phyloP scores from a whole-genome alignment of 1,284 basidiomycete genomes.

The Trichosporon coremiiforme region DNA sequence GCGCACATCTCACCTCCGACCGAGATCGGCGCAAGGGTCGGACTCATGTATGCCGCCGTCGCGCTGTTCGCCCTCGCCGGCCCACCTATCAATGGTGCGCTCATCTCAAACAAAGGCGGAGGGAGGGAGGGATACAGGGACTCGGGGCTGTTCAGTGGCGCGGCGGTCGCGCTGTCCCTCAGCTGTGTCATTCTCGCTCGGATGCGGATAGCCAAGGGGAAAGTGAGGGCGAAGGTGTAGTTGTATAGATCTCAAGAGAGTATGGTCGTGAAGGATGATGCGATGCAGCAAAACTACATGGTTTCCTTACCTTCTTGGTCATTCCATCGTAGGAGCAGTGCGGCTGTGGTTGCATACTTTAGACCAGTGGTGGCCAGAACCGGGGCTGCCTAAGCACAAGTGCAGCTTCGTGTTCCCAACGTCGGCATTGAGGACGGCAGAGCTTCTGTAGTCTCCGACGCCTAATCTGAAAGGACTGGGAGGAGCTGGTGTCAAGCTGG shows the following conservation, averaged over 20 bases:
- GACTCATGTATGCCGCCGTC: constrained; percentile 36
- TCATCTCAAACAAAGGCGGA: constrained; percentile 31
- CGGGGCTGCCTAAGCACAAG: too few relatives aligned
- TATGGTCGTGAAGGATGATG: too few relatives aligned
- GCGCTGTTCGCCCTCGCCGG: constrained; percentile 46
- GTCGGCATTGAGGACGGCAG: too few relatives aligned
- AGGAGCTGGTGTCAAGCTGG: too few relatives aligned
- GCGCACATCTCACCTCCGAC: constrained; percentile 32
- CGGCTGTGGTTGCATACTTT: too few relatives aligned
- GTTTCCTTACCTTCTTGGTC: too few relatives aligned
- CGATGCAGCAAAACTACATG: too few relatives aligned
- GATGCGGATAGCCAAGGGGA: constrained; percentile 7
- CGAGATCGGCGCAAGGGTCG: constrained; percentile 43
- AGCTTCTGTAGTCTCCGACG: too few relatives aligned
- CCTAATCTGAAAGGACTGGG: too few relatives aligned
- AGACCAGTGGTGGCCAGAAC: too few relatives aligned
- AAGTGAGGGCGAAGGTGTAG: constrained; percentile 5
- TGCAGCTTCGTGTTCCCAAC: too few relatives aligned
- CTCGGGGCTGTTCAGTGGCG: constrained; percentile 6
- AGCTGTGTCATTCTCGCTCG: background rate
- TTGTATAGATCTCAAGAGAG: background rate
- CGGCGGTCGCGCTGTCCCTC: background rate
- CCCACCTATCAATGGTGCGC: constrained; percentile 51
- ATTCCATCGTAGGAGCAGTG: too few relatives aligned
- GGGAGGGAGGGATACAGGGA: constrained; percentile 7